phyloP scores from a whole-genome alignment of 768 basidiomycete genomes.

The Mycena haematopus region DNA sequence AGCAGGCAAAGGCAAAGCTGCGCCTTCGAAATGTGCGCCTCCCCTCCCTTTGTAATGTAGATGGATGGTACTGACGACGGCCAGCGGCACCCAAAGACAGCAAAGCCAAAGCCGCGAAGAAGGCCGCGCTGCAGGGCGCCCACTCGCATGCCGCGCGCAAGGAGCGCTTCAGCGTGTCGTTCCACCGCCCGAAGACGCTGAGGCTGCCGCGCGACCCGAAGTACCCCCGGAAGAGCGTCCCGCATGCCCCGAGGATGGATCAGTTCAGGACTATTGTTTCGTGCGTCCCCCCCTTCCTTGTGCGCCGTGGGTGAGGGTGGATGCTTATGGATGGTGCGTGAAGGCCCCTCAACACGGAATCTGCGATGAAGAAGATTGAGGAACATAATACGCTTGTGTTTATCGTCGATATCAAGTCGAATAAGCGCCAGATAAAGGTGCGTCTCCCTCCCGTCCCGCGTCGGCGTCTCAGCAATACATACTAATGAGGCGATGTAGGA shows the following conservation, averaged over 20 bases:
- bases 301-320: not conserved
- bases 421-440: constrained; percentile 95
- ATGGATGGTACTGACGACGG: constrained; percentile 6
- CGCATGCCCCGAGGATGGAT: constrained; percentile 94
- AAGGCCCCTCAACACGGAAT: constrained; percentile 92
- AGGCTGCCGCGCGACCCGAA: constrained; percentile 82
- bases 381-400: constrained; percentile 99
- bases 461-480: not conserved
- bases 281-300: constrained; percentile 52
- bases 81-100: constrained; percentile 49
- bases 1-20: constrained; percentile 57
- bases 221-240: constrained; percentile 95
- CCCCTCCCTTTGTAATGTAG: too few species aligned
- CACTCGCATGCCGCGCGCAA: constrained; percentile 81
- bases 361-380: constrained; percentile 99
- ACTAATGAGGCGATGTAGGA: constrained; percentile 50
- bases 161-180: constrained; percentile 83
- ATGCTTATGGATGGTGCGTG: constrained; percentile 10
- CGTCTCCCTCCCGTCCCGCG: not conserved
- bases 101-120: constrained; percentile 95
- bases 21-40: constrained; percentile 27
- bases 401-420: constrained; percentile 92
- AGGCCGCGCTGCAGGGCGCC: constrained; percentile 91
- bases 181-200: constrained; percentile 97
- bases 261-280: constrained; percentile 94